phyloP scores from a whole-genome alignment of 331 rosid species.

The Rosa hybrid region DNA sequence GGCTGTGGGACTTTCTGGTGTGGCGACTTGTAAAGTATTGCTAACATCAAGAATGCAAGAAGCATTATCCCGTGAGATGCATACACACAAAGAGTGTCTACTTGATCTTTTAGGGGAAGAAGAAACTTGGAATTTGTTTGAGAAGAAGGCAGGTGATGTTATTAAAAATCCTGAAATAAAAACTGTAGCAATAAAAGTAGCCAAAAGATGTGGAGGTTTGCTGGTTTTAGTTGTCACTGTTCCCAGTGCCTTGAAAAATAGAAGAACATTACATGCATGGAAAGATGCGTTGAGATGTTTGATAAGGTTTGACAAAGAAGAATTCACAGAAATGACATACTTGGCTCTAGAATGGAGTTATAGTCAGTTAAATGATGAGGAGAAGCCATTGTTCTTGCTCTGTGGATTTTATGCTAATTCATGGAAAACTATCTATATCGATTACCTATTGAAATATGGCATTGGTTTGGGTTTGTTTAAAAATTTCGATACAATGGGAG shows the following conservation, averaged over 20 bases:
- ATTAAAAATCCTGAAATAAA: neutral
- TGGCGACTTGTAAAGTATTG: slow-evolving; percentile 11
- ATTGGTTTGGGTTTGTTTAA: neutral
- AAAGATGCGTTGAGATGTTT: no score
- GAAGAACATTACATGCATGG: no score
- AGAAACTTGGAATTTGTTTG: slow-evolving; percentile 28
- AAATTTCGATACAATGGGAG: neutral
- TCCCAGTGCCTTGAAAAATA: no score
- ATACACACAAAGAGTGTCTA: neutral
- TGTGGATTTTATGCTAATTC: no score
- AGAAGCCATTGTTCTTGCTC: slow-evolving; percentile 1
- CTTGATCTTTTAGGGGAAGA: neutral
- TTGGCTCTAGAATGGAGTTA: slow-evolving; percentile 3
- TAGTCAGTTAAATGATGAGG: neutral
- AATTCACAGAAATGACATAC: no score
- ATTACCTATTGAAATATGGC: no score
- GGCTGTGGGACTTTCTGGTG: neutral
- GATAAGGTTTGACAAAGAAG: no score
- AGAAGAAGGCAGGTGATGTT: neutral
- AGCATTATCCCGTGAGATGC: slow-evolving; percentile 27
- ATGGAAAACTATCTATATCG: no score
- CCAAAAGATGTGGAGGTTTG: neutral
- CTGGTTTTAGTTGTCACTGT: no score
- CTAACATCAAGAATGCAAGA: slow-evolving; percentile 9
- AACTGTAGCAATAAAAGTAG: neutral